Evolutionary conservation across 1,284 basidiomycete species (phyloP), one percentile per base, ranked within the genome.

Genomic region (Tranzscheliella williamsii): DNA sequence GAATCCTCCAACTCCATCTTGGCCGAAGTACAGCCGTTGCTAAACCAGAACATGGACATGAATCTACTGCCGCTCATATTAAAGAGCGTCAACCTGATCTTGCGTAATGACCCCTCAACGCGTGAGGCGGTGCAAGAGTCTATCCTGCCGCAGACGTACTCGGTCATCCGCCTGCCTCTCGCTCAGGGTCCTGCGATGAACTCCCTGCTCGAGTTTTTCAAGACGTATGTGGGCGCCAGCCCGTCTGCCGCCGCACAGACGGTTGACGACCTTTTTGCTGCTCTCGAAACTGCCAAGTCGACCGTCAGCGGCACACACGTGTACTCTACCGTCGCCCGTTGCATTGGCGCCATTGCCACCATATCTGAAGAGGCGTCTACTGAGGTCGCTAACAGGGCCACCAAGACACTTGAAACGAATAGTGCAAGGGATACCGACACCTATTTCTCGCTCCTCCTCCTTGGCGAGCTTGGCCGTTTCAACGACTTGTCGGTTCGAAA

Each of bases 211-310:
- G 80, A 81, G 11, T 96, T 97, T 83, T 90, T 90, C 74, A 82
- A 82, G 1, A 84, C 86, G 0, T 84, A 92, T 23, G 88, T 92
- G n/a, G 82, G 84, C 48, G 89, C 89, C 1, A 90, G 94, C 64
- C 81, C 83, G 4, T 32, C 30, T 2, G 24, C 38, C n/a, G 50
- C 53, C 2, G 45, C 44, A 13, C 38, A 51, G 32, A 56, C 51
- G 20, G 51, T 60, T 4, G 44, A 54, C 15, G 52, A 60, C 42
- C 47, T 65, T 30, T 51, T 65, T n/a, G 35, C 34, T 12, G 45
- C 40, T 15, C 47, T 65, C 16, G 62, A 60, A 18, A 34, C 36
- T 15, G 38, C 61, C 16, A 58, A 58, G 38, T 40, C 44, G 4
- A 27, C 38, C 9, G 39, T 42, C 18, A 50, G 42, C 16, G 56